These are phyloP conservation scores for Asparagopsis taxiformis DNA, from an alignment of 31 red algal species.

Conservation along the genomic window DNA sequence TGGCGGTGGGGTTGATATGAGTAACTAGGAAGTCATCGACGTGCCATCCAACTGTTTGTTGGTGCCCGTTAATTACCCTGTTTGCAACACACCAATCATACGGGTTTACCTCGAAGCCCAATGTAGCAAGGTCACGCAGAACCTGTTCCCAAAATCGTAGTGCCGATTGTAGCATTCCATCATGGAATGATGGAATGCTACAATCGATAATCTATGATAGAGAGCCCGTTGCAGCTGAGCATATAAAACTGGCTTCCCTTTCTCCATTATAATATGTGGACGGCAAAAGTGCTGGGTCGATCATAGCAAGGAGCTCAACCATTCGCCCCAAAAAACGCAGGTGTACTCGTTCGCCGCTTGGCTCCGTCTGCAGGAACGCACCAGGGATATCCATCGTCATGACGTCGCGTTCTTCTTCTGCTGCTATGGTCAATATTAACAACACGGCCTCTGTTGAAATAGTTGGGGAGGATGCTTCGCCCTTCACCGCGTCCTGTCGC, in stretches of 20 bases:
- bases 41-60: slow-evolving; percentile 10
- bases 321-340: neutral
- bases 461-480: slow-evolving; percentile 19
- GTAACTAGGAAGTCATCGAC: slow-evolving; percentile 12
- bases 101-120: slow-evolving; percentile 14
- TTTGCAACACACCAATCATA: slow-evolving; percentile 30
- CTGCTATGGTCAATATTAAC: slow-evolving; percentile 1
- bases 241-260: slow-evolving; percentile 15
- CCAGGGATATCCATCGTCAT: slow-evolving; percentile 19
- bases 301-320: neutral
- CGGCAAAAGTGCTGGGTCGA: slow-evolving; percentile 9
- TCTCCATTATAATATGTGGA: slow-evolving; percentile 14
- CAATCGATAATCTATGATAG: no score
- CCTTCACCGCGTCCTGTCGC: neutral
- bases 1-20: neutral
- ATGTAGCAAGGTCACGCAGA: neutral
- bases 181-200: no score
- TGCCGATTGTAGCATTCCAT: slow-evolving; percentile 15
- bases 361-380: slow-evolving; percentile 23
- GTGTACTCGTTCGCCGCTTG: slow-evolving; percentile 7
- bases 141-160: slow-evolving; percentile 17
- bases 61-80: neutral
- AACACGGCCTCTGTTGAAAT: slow-evolving; percentile 16
- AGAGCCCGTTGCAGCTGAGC: slow-evolving; percentile 1
- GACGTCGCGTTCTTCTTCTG: slow-evolving; percentile 19